phyloP scores from a whole-genome alignment of 202 grass and related monocot species.

The Hordeum pubiflorum region DNA sequence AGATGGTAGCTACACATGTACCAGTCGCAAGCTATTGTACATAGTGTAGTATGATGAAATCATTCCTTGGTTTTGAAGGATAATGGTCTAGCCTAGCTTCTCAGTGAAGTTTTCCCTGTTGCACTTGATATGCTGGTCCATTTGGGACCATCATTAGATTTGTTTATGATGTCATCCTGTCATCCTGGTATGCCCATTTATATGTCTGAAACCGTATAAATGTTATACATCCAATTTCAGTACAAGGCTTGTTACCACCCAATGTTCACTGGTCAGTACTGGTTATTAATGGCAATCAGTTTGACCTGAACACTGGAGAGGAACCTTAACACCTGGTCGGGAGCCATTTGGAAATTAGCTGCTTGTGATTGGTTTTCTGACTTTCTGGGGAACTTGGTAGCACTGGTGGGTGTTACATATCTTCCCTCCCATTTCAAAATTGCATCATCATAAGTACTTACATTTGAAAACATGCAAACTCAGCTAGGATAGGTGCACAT shows the following conservation, averaged over 20 bases:
- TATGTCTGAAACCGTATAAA: background rate
- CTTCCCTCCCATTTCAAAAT: background rate
- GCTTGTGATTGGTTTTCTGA: background rate
- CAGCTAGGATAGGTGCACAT: background rate
- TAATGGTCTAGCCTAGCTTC: background rate
- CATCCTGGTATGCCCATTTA: background rate
- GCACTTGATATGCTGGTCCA: background rate
- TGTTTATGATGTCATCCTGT: background rate
- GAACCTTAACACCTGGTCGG: background rate
- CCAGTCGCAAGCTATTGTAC: background rate
- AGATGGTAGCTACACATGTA: conserved; percentile 4
- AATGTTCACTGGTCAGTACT: background rate
- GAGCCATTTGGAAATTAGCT: background rate
- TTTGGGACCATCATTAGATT: background rate
- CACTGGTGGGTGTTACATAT: background rate
- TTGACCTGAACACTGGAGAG: conserved; percentile 1
- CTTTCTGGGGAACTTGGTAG: background rate
- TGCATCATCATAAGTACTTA: background rate
- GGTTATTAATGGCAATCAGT: background rate
- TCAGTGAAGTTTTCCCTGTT: background rate
- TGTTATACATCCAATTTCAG: background rate
- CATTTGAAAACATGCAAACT: background rate
- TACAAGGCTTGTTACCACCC: background rate
- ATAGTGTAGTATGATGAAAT: background rate
- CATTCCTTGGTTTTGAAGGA: background rate